A percentile compares a stretch with the other conserved stretches of the same genome.
Evolutionary conservation across 1,284 basidiomycete genomes (phyloP).

Genomic region (Abortiporus biennis): DNA sequence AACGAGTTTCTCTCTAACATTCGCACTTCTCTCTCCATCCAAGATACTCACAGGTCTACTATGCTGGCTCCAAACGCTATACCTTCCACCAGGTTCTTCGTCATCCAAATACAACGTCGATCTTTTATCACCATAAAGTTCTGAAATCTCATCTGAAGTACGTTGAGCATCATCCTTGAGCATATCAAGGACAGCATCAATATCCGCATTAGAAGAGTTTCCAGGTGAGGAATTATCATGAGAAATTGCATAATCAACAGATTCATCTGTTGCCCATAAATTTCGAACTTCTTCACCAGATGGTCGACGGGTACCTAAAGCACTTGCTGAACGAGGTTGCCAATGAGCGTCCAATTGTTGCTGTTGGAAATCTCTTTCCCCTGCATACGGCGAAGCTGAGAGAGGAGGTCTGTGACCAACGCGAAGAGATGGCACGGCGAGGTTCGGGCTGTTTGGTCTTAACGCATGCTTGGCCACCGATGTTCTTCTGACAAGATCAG

Average conservation of each 20-base stretch:
- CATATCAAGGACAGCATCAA: neutral
- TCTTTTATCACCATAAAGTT: slow-evolving; percentile 8
- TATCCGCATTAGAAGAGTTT: neutral
- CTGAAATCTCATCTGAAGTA: neutral
- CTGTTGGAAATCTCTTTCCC: neutral
- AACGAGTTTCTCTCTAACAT: slow-evolving; percentile 42
- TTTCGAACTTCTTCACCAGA: neutral
- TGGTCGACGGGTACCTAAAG: slow-evolving; percentile 8
- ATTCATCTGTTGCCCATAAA: too few species aligned
- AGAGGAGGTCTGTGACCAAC: neutral
- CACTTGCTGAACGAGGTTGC: slow-evolving; percentile 19
- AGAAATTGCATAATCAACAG: slow-evolving; percentile 3
- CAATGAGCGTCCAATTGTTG: slow-evolving; percentile 14
- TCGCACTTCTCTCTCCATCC: slow-evolving; percentile 45
- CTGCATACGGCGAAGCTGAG: neutral
- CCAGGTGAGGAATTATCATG: too few species aligned
- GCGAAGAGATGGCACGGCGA: too few species aligned
- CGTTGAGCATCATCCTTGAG: neutral
- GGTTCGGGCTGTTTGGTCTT: neutral
- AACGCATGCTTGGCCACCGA: slow-evolving; percentile 12
- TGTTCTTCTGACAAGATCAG: slow-evolving; percentile 18
- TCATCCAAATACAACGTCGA: slow-evolving; percentile 18
- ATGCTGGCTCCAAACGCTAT: slow-evolving; percentile 36
- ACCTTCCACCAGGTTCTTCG: slow-evolving; percentile 24
- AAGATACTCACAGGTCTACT: slow-evolving; percentile 47